phyloP scores from a whole-genome alignment of 148 eudicot genomes.

The Arctostaphylos glauca region DNA sequence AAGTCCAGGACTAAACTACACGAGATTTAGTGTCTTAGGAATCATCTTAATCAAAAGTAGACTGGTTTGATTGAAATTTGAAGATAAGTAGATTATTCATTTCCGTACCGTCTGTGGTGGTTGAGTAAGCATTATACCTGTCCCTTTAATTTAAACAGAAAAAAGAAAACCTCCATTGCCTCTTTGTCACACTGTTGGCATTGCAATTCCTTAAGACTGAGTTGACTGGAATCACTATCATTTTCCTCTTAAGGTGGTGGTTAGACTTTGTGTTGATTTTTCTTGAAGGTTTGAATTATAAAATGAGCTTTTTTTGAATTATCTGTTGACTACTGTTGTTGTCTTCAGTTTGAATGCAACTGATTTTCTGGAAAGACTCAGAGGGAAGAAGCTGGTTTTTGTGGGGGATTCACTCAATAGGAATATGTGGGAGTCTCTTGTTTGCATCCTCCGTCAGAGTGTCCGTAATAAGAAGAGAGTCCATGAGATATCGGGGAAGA shows the following conservation, averaged over 20 bases:
- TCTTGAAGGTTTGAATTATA: background rate
- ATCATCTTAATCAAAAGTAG: background rate
- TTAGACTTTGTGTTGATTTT: background rate
- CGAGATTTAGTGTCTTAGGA: background rate
- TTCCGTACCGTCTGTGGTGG: background rate
- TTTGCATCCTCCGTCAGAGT: conserved; percentile 63
- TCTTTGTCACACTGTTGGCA: background rate
- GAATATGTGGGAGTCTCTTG: conserved; percentile 99
- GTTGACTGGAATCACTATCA: background rate
- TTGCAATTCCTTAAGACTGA: background rate
- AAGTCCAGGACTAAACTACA: background rate
- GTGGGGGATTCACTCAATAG: conserved; percentile 90
- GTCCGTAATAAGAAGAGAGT: conserved; percentile 56
- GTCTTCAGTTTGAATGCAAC: conserved; percentile 57
- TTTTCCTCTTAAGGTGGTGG: background rate
- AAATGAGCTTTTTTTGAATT: background rate
- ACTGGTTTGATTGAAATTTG: background rate
- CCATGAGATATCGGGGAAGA: conserved; percentile 69
- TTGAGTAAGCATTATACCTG: background rate
- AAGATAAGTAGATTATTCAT: background rate
- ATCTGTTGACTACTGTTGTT: conserved; percentile 8
- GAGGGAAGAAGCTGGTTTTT: conserved; percentile 70
- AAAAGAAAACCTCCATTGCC: background rate
- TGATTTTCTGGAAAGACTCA: conserved; percentile 73
- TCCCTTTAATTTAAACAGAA: no score